Base-by-base conservation (phyloP, 208 protist species). In the Porcisia deanei region DNA sequence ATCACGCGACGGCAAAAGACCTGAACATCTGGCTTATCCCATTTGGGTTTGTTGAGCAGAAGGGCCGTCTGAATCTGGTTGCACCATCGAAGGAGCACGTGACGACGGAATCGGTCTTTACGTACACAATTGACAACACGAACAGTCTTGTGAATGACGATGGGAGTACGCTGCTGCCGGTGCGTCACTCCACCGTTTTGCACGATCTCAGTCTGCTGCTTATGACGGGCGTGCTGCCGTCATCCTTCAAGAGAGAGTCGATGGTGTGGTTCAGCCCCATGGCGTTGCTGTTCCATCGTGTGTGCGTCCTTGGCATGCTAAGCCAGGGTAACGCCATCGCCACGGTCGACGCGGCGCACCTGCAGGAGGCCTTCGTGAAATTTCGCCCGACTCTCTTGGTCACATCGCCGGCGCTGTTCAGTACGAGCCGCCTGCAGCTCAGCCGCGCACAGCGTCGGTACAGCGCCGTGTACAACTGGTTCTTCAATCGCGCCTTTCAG, bases 231-330 rank as follows among this genome's bases (percentile, higher is more conserved):
- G 89, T 95, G 9, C 73, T 96, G 43, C 93, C 91, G 3, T 77
- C 71, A n/a, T 77, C 81, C 64, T 88, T 79, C n/a, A 73, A 75
- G 54, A 83, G 84, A 45, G 89, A 96, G 66, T 75, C 85, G 25
- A 87, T 94, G 79, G 73, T 97, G 70, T 94, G 90, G 84, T 96
- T 91, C 80, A 82, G 84, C 9, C 85, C 91, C 20, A 95, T 96
- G 65, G 76, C 88, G 16, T 61, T 82, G 10, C 71, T 94, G 57
- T 97, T 97, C 76, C 80, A 88, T 68, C 90, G 94, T 25, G 18
- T 97, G 14, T 94, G 86, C 60, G 82, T 89, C 25, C 72, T 97
- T 49, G 91, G 88, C 6, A 78, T 95, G 53, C 84, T 96, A 37
- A 80, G 85, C 3, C 85, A 93, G 61, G 91, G 91, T 61, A 93